Conservation (phyloP, 345 rosid species). For the Isatis tinctoria region DNA sequence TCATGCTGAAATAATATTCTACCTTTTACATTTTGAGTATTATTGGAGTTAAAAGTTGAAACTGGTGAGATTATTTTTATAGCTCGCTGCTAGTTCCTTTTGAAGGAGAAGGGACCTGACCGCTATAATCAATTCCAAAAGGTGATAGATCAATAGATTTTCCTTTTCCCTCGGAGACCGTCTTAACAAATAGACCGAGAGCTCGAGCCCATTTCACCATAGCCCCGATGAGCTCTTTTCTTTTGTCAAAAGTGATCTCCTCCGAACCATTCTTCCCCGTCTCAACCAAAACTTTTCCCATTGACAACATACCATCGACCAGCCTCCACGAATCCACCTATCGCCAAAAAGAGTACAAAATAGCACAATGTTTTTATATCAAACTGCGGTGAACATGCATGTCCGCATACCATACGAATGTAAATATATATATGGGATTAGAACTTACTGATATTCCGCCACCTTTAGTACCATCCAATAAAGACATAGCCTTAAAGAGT, state of each 20-base stretch:
- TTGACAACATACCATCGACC: background rate
- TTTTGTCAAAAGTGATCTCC: constrained; percentile 20
- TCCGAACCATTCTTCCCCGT: background rate
- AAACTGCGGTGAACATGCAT: background rate
- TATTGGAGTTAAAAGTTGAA: background rate
- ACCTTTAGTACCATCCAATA: background rate
- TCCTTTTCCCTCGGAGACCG: constrained; percentile 6
- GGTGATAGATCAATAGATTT: constrained; percentile 12
- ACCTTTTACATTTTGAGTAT: background rate
- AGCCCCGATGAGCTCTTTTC: background rate
- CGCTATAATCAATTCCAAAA: constrained; percentile 17
- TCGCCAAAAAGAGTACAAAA: background rate
- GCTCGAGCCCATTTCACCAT: constrained; percentile 18
- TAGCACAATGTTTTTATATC: background rate
- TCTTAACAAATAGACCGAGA: constrained; percentile 6
- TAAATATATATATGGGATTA: background rate
- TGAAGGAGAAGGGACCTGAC: background rate
- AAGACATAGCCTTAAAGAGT: constrained; percentile 3
- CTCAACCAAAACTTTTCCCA: background rate
- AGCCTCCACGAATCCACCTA: constrained; percentile 14
- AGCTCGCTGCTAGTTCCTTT: background rate
- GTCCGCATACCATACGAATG: background rate
- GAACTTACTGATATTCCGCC: constrained; percentile 15
- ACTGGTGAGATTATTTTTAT: background rate
- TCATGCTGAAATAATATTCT: background rate